A percentile compares a stretch with the other conserved stretches of the same genome.
Evolutionary conservation across 805 yeast species (phyloP).

Genomic region (Saccharomycopsis guyanensis): DNA sequence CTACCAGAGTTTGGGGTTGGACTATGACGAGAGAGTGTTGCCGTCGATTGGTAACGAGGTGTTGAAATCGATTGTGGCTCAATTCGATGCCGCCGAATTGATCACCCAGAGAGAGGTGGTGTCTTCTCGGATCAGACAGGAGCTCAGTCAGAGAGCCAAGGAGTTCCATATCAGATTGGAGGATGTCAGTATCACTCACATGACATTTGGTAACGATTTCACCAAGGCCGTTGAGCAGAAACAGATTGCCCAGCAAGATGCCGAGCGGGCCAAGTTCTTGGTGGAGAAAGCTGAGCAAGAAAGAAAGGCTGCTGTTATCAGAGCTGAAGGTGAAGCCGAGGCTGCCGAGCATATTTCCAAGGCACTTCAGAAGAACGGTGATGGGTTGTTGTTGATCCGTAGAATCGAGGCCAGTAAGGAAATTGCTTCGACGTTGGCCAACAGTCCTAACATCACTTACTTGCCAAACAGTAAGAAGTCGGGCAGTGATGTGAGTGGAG

Average conservation of each 20-base stretch:
- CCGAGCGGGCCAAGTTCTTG: constrained; percentile 88
- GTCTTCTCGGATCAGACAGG: constrained; percentile 80
- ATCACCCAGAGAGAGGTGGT: constrained; percentile 96
- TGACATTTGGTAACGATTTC: constrained; percentile 94
- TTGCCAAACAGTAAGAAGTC: constrained; percentile 45
- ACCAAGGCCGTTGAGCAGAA: constrained; percentile 98
- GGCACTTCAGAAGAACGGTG: constrained; percentile 91
- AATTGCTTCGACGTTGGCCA: constrained; percentile 81
- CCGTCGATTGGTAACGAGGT: constrained; percentile 93
- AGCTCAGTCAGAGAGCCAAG: constrained; percentile 69
- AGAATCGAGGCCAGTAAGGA: constrained; percentile 95
- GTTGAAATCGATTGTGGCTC: constrained; percentile 83
- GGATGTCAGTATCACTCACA: constrained; percentile 95
- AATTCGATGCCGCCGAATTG: constrained; percentile 92
- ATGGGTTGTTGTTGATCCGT: constrained; percentile 87
- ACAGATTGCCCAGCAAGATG: constrained; percentile 99
- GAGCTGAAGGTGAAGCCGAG: constrained; percentile 99
- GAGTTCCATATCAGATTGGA: constrained; percentile 90
- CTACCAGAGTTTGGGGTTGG: constrained; percentile 86
- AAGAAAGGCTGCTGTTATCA: constrained; percentile 85
- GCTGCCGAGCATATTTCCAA: constrained; percentile 92
- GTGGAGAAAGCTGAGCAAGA: constrained; percentile 98
- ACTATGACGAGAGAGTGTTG: constrained; percentile 89
- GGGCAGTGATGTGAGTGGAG: constrained; percentile 3
- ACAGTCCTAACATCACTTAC: constrained; percentile 79